Conservation (phyloP, 352 stramenopile species). For the Blastocystis sp. region DNA sequence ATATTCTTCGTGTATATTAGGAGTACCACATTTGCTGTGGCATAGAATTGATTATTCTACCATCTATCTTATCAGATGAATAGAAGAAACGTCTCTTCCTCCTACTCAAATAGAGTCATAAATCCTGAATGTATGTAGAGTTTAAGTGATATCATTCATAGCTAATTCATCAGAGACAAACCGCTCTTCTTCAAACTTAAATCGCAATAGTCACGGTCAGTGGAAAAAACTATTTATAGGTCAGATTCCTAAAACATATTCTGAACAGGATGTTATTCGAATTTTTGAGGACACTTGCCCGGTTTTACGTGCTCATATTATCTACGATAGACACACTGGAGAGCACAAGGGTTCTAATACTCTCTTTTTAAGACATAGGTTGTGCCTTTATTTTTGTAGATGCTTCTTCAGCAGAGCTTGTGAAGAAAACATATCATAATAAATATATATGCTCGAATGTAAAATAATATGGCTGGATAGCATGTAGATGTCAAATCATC, state of each 20-base stretch:
- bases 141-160: neutral
- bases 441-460: conserved; percentile 32
- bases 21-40: neutral
- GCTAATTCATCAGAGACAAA: neutral
- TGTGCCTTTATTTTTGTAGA: conserved; percentile 55
- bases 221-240: conserved; percentile 25
- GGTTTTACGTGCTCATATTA: neutral
- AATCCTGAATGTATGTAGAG: neutral
- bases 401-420: neutral
- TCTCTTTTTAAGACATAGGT: neutral
- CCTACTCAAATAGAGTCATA: neutral
- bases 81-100: neutral
- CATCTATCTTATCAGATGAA: neutral
- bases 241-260: conserved; percentile 28
- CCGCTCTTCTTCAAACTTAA: neutral
- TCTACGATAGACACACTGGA: neutral
- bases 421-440: conserved; percentile 26
- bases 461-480: neutral
- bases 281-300: conserved; percentile 16
- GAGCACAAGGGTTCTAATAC: conserved; percentile 23
- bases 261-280: neutral
- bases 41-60: neutral
- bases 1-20: neutral
- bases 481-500: conserved; percentile 3
- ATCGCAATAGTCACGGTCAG: neutral